A percentile compares a stretch with the other conserved stretches of the same genome.
Evolutionary conservation across 1,139 yeast genomes (phyloP).

Genomic region (Suzukiozyma palmioleophila): DNA sequence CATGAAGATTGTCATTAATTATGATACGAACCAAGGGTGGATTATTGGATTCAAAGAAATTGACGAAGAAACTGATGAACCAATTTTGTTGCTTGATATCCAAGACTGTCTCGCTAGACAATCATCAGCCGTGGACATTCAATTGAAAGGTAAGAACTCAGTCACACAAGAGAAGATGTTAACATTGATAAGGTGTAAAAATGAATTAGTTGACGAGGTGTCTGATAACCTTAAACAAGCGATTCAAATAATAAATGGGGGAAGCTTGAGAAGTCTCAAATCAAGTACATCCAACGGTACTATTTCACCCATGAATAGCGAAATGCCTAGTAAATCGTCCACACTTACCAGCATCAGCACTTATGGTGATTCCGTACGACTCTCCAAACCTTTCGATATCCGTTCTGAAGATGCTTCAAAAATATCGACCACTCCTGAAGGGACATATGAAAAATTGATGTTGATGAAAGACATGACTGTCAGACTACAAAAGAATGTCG

Average conservation of each 20-base stretch:
- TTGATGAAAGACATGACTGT: constrained; percentile 30
- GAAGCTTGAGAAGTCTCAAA: constrained; percentile 17
- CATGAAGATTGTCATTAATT: constrained; percentile 35
- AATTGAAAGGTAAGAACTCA: constrained; percentile 29
- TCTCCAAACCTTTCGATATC: neutral
- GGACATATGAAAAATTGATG: constrained; percentile 13
- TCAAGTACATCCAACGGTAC: constrained; percentile 27
- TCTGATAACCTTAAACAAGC: constrained; percentile 3
- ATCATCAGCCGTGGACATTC: constrained; percentile 41
- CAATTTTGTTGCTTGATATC: constrained; percentile 33
- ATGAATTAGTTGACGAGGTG: constrained; percentile 16
- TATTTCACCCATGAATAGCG: constrained; percentile 28
- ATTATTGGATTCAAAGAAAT: constrained; percentile 41
- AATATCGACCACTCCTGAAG: constrained; percentile 9
- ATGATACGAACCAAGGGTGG: constrained; percentile 33
- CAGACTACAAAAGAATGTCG: constrained; percentile 37
- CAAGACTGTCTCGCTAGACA: constrained; percentile 25
- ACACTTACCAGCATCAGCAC: constrained; percentile 34
- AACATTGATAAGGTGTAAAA: constrained; percentile 34
- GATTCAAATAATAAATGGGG: constrained; percentile 13
- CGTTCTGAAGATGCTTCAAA: constrained; percentile 1
- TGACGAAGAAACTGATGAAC: constrained; percentile 31
- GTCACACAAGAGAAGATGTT: constrained; percentile 25
- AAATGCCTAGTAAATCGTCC: constrained; percentile 27
- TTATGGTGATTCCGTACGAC: constrained; percentile 6